Conservation (phyloP, 805 yeast species). For the Scheffersomyces lignosus region DNA sequence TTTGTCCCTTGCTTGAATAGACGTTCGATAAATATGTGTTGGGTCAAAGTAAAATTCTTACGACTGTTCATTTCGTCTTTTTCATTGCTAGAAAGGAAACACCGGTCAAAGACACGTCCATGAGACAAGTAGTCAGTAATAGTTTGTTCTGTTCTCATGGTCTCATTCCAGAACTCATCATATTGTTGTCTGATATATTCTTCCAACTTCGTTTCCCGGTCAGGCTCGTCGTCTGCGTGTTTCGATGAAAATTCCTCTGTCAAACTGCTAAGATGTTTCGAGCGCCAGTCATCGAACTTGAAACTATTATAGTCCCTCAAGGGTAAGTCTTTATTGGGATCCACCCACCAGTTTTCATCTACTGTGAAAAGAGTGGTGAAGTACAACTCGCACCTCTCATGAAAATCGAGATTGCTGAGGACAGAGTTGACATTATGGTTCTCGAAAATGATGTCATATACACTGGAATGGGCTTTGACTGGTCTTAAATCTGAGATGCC, state of each 20-base stretch:
- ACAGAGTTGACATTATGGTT: constrained; percentile 20
- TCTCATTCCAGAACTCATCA: constrained; percentile 23
- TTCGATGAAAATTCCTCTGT: constrained; percentile 25
- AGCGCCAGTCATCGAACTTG: neutral
- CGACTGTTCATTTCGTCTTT: constrained; percentile 13
- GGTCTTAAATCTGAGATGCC: constrained; percentile 18
- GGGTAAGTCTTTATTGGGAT: constrained; percentile 30
- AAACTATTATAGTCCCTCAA: constrained; percentile 26
- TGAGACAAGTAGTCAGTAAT: constrained; percentile 47
- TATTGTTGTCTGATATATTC: constrained; percentile 24
- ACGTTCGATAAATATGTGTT: constrained; percentile 4
- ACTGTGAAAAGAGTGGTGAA: constrained; percentile 41
- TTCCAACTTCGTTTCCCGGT: constrained; percentile 26
- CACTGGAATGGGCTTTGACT: constrained; percentile 21
- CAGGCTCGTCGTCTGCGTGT: constrained; percentile 17
- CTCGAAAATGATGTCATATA: constrained; percentile 22
- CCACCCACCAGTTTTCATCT: constrained; percentile 47
- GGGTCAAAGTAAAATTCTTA: constrained; percentile 9
- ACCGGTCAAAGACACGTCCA: constrained; percentile 48
- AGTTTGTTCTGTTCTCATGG: constrained; percentile 30
- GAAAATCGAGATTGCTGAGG: constrained; percentile 19
- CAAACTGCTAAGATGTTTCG: constrained; percentile 7
- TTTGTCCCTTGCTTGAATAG: constrained; percentile 4
- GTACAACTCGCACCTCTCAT: constrained; percentile 45
- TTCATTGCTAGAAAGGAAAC: constrained; percentile 36